A percentile compares a stretch with the other conserved stretches of the same genome.
Conservation (phyloP, 106 monocot species). For the Chionographis japonica region DNA sequence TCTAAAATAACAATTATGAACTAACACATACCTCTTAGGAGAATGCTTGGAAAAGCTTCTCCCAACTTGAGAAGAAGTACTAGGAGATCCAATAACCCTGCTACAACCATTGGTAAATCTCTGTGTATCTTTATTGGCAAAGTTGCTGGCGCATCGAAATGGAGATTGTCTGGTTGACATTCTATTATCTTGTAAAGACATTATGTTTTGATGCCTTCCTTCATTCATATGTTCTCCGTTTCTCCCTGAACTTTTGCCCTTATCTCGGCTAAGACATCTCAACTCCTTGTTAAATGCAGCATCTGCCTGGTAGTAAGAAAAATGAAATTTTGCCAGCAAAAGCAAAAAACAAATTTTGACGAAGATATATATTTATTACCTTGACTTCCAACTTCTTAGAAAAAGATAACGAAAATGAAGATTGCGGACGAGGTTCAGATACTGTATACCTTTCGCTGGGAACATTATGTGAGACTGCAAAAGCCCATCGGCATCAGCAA, state of each 20-base stretch:
- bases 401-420: neutral
- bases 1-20: neutral
- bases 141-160: conserved; percentile 5
- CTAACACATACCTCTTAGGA: conserved; percentile 2
- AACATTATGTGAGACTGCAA: neutral
- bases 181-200: conserved; percentile 2
- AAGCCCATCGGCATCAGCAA: neutral
- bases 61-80: neutral
- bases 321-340: conserved; percentile 3
- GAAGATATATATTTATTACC: neutral
- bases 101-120: conserved; percentile 4
- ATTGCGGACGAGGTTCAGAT: neutral
- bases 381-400: neutral
- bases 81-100: neutral
- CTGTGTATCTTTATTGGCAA: neutral
- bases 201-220: neutral
- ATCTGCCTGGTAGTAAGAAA: conserved; percentile 11
- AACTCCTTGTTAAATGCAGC: conserved; percentile 8
- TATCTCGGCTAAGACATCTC: neutral
- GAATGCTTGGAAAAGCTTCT: neutral
- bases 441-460: neutral
- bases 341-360: neutral
- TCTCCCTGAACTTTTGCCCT: neutral
- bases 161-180: conserved; percentile 1
- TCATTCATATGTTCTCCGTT: neutral